A percentile compares a stretch with the other conserved stretches of the same genome.
phyloP scores from a whole-genome alignment of 2,329 filamentous ascomycete species.

The Xylogone sp. region DNA sequence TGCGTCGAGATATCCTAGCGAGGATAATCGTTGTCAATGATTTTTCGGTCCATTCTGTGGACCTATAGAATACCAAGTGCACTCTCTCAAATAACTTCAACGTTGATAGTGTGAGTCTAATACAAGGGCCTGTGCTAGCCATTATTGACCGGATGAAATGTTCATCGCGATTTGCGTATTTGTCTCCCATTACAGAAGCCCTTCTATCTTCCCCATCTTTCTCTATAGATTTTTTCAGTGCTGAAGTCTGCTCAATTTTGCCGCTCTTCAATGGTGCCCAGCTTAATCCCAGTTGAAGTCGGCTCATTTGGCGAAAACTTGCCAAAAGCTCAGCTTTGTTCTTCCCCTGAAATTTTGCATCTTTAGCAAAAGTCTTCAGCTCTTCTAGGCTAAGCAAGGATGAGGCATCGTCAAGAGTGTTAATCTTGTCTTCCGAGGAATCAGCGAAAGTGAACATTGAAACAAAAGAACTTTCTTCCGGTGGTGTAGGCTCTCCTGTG shows the following conservation, averaged over 20 bases:
- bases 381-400: conserved; percentile 82
- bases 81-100: conserved; percentile 88
- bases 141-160: conserved; percentile 78
- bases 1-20: conserved; percentile 80
- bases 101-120: conserved; percentile 69
- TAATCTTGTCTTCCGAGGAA: conserved; percentile 68
- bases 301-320: conserved; percentile 70
- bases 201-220: conserved; percentile 31
- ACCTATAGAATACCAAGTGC: conserved; percentile 93
- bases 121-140: conserved; percentile 73
- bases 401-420: conserved; percentile 77
- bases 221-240: conserved; percentile 45
- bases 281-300: conserved; percentile 70
- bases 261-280: conserved; percentile 62
- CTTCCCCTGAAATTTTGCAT: conserved; percentile 81
- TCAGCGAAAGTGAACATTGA: conserved; percentile 75
- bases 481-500: conserved; percentile 44
- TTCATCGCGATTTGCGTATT: conserved; percentile 59
- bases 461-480: conserved; percentile 45
- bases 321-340: conserved; percentile 78
- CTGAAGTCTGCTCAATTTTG: conserved; percentile 35
- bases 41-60: conserved; percentile 96
- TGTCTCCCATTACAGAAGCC: conserved; percentile 8
- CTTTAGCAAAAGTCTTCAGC: conserved; percentile 77
- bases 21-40: conserved; percentile 93